Evolutionary conservation across 2,329 filamentous ascomycete genomes (phyloP).

Genomic region (Aureobasidium sp.): DNA sequence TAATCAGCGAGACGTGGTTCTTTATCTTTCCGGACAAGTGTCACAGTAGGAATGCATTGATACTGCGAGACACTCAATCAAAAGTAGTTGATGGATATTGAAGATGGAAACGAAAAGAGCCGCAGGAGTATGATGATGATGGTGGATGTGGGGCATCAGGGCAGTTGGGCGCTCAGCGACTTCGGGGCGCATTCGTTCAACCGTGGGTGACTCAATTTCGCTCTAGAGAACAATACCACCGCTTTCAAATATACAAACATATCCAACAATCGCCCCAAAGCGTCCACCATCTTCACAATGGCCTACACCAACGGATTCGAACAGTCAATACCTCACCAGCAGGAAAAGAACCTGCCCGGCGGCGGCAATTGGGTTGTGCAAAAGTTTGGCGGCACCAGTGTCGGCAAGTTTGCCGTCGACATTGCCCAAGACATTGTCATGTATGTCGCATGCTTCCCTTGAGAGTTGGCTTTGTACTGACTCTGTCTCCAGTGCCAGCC

Average conservation of each 20-base stretch:
- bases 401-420: conserved; percentile 77
- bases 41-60: too few relatives aligned
- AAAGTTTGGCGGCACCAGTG: conserved; percentile 92
- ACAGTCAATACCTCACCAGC: conserved; percentile 34
- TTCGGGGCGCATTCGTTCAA: background rate
- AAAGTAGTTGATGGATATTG: background rate
- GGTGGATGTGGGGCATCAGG: background rate
- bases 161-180: background rate
- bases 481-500: conserved; percentile 32
- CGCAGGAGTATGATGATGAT: background rate
- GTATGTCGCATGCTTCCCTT: conserved; percentile 26
- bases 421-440: conserved; percentile 56
- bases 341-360: conserved; percentile 43
- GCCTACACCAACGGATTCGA: conserved; percentile 20
- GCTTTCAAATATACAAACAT: background rate
- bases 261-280: background rate
- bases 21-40: background rate
- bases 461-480: conserved; percentile 16
- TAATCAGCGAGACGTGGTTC: background rate
- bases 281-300: conserved; percentile 18
- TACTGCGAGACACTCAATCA: too few relatives aligned
- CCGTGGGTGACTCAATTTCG: background rate
- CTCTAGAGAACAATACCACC: conserved; percentile 1
- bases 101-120: background rate
- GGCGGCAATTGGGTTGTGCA: conserved; percentile 70